Evolutionary conservation across 495 filamentous ascomycete species (phyloP).

Genomic region (Tuber borchii): DNA sequence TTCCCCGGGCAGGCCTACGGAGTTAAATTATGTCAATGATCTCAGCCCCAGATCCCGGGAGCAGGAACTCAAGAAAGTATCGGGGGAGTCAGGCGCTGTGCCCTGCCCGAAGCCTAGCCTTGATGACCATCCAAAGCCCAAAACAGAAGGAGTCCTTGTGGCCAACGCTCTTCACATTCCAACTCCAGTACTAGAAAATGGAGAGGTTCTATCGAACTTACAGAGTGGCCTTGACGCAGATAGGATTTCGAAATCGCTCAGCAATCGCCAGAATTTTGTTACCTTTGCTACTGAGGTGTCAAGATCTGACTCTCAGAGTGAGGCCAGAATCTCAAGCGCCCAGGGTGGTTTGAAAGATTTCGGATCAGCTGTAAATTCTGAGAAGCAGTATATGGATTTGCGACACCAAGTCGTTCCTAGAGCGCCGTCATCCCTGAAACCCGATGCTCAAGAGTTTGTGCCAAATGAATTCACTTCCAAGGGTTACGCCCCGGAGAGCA

Average conservation of each 20-base stretch:
- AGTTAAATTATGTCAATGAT: slow-evolving; percentile 34
- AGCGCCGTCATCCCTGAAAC: slow-evolving; percentile 28
- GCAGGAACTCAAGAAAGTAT: slow-evolving; percentile 29
- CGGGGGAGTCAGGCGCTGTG: neutral
- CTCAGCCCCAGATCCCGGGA: slow-evolving; percentile 32
- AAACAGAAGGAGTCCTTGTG: slow-evolving; percentile 5
- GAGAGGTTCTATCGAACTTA: neutral
- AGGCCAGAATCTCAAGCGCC: slow-evolving; percentile 20
- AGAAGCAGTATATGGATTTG: slow-evolving; percentile 10
- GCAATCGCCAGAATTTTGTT: slow-evolving; percentile 13
- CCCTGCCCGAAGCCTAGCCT: slow-evolving; percentile 9
- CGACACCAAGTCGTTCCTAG: slow-evolving; percentile 20
- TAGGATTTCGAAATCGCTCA: neutral
- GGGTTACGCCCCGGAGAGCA: slow-evolving; percentile 24
- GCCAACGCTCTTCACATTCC: slow-evolving; percentile 12
- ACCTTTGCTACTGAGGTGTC: slow-evolving; percentile 23
- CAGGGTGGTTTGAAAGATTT: slow-evolving; percentile 21
- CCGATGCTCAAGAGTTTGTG: slow-evolving; percentile 33
- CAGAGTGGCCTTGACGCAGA: neutral
- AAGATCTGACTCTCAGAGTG: slow-evolving; percentile 15
- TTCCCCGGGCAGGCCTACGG: slow-evolving; percentile 13
- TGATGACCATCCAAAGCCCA: slow-evolving; percentile 7
- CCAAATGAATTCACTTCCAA: slow-evolving; percentile 23
- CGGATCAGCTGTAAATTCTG: slow-evolving; percentile 18
- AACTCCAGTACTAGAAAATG: slow-evolving; percentile 9